Evolutionary conservation across 2,329 filamentous ascomycete species (phyloP).

Genomic region (Penicillium sp.): DNA sequence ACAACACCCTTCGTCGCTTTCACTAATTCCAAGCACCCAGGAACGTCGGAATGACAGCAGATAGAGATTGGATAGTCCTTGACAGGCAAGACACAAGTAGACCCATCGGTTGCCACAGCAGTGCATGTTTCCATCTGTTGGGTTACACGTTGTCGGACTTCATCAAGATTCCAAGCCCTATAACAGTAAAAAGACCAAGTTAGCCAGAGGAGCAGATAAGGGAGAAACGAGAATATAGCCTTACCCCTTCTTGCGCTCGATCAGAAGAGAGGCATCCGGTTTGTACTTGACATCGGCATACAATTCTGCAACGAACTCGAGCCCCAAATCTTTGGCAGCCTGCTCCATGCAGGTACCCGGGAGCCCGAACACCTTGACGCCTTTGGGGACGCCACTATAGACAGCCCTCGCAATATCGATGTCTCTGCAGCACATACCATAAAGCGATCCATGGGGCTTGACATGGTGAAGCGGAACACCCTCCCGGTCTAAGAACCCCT

Average conservation of each 20-base stretch:
- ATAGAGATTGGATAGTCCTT: neutral
- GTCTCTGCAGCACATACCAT: constrained; percentile 55
- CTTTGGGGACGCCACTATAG: constrained; percentile 51
- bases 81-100: neutral
- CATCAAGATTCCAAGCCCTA: neutral
- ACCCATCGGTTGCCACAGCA: neutral
- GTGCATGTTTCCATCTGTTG: neutral
- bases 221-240: too few species aligned
- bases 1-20: neutral
- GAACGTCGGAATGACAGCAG: constrained; percentile 2
- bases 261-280: constrained; percentile 50
- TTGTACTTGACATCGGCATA: constrained; percentile 57
- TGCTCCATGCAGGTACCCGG: constrained; percentile 54
- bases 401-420: constrained; percentile 52
- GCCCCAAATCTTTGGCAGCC: constrained; percentile 50
- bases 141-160: neutral
- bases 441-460: constrained; percentile 60
- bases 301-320: constrained; percentile 54
- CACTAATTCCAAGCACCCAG: neutral
- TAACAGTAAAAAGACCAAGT: constrained; percentile 5
- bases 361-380: constrained; percentile 52
- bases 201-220: too few species aligned
- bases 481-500: constrained; percentile 57
- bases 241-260: constrained; percentile 52
- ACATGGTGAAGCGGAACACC: constrained; percentile 57